Evolutionary conservation across 2,329 filamentous ascomycete genomes (phyloP).

Genomic region (Fusarium annulatum): DNA sequence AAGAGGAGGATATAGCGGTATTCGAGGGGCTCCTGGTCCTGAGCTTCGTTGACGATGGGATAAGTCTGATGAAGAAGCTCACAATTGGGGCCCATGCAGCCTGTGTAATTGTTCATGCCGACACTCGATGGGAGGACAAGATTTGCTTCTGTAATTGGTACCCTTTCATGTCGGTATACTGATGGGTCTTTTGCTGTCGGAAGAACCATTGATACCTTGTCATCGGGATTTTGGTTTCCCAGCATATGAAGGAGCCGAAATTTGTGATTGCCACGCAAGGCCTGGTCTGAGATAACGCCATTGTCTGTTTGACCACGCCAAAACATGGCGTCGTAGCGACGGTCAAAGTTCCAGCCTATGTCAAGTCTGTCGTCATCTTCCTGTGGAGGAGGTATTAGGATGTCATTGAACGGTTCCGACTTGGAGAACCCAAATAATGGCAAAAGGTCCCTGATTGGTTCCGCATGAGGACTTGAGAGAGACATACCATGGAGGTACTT

Average conservation of each 20-base stretch:
- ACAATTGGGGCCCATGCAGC: constrained; percentile 62
- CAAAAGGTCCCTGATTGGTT: constrained; percentile 71
- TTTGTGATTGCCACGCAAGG: constrained; percentile 75
- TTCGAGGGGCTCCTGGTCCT: constrained; percentile 64
- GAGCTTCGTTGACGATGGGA: constrained; percentile 51
- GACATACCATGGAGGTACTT: constrained; percentile 79
- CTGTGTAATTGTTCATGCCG: constrained; percentile 67
- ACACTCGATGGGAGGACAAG: constrained; percentile 65
- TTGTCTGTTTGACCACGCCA: constrained; percentile 79
- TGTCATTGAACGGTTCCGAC: constrained; percentile 78
- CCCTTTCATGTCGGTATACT: constrained; percentile 65
- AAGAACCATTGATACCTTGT: constrained; percentile 67
- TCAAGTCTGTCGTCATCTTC: constrained; percentile 56
- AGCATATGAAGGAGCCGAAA: constrained; percentile 77
- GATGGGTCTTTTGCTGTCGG: constrained; percentile 52
- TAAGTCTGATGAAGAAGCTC: constrained; percentile 47
- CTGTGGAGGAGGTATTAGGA: constrained; percentile 73
- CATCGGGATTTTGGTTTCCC: constrained; percentile 65
- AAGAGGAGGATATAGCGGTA: constrained; percentile 78
- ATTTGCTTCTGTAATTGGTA: constrained; percentile 65
- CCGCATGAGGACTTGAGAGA: constrained; percentile 70
- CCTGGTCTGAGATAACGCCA: constrained; percentile 60
- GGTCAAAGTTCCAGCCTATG: constrained; percentile 60
- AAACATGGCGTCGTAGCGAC: constrained; percentile 74
- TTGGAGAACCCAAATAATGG: constrained; percentile 83